phyloP scores from a whole-genome alignment of 2,329 filamentous ascomycete genomes.

The Triangularia verruculosa region DNA sequence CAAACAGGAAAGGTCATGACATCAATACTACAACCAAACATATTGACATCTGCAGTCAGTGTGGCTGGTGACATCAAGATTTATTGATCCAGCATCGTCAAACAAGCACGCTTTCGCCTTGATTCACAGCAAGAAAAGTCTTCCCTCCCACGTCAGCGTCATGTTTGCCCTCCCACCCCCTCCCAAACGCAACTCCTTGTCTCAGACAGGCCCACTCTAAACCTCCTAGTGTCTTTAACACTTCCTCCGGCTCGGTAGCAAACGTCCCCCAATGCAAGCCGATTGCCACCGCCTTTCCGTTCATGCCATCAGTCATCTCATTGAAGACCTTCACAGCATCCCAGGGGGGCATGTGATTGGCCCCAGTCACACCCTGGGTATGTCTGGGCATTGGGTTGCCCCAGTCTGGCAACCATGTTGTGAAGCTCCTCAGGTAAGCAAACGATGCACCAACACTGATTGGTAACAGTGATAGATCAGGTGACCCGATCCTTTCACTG shows the following conservation, averaged over 20 bases:
- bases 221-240: constrained; percentile 27
- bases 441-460: constrained; percentile 29
- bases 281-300: constrained; percentile 20
- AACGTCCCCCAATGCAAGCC: constrained; percentile 33
- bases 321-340: constrained; percentile 30
- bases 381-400: constrained; percentile 28
- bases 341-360: constrained; percentile 32
- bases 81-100: not conserved
- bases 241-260: constrained; percentile 28
- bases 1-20: no score
- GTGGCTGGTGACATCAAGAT: no score
- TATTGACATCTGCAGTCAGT: no score
- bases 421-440: constrained; percentile 28
- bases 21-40: no score
- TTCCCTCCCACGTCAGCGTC: not conserved
- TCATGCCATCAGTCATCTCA: constrained; percentile 20
- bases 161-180: constrained; percentile 8
- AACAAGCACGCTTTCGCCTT: not conserved
- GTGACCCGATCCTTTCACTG: constrained; percentile 22
- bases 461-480: constrained; percentile 27
- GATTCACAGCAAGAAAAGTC: not conserved
- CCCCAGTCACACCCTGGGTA: constrained; percentile 23
- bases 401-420: constrained; percentile 25
- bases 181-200: constrained; percentile 26
- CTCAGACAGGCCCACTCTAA: constrained; percentile 29